Conservation (phyloP, 208 protist species). For the Leishmania turanica region DNA sequence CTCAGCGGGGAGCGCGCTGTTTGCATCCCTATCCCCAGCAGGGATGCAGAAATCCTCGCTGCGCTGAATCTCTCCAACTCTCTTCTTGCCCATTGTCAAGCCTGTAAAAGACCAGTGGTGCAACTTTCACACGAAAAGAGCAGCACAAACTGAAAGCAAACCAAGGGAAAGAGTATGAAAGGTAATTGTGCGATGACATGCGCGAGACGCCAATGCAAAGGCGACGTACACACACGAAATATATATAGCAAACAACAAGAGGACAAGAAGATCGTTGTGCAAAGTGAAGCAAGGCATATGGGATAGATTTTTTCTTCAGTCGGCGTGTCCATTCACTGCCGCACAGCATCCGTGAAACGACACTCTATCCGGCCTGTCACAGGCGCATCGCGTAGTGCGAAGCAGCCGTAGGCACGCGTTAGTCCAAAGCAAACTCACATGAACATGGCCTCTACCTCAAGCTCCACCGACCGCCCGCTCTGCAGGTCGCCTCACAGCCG, state of each 20-base stretch:
- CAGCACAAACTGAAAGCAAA: not conserved
- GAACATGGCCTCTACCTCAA: not conserved
- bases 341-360: not conserved
- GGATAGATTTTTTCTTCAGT: not conserved
- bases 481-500: not conserved
- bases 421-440: not conserved
- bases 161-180: not conserved
- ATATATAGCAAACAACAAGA: slow-evolving; percentile 5
- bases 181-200: not conserved
- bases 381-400: not conserved
- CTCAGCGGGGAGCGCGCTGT: slow-evolving; percentile 84
- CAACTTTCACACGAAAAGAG: not conserved
- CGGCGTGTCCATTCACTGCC: not conserved
- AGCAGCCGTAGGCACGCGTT: not conserved
- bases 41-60: slow-evolving; percentile 82
- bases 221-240: not conserved
- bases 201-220: not conserved
- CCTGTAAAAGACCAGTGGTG: not conserved
- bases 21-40: slow-evolving; percentile 47
- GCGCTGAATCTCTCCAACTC: slow-evolving; percentile 72
- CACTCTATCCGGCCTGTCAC: not conserved
- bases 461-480: not conserved
- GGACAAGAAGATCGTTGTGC: too few relatives aligned
- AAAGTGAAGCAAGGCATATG: not conserved
- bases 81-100: slow-evolving; percentile 74